phyloP scores from a whole-genome alignment of 139 green algal genomes.

The Picochlorum costavermella region DNA sequence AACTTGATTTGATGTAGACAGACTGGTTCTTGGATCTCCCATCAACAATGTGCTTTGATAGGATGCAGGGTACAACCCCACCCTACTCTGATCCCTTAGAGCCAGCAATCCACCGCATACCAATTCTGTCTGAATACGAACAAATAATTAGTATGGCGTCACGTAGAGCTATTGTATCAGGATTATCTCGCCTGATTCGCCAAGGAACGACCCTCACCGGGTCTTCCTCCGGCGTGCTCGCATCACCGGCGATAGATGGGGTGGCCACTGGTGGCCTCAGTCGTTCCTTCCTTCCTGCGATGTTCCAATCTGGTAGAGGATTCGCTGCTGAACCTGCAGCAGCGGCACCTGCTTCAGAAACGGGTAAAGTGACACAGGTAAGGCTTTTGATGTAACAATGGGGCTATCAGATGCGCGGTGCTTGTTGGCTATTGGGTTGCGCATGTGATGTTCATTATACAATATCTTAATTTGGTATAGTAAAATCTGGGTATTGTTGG shows the following conservation, averaged over 20 bases:
- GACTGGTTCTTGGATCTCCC: too few relatives aligned
- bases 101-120: too few relatives aligned
- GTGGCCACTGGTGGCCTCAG: not conserved
- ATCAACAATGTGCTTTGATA: too few relatives aligned
- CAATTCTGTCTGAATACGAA: too few relatives aligned
- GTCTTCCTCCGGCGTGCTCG: not conserved
- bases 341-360: not conserved
- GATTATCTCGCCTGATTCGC: constrained; percentile 6
- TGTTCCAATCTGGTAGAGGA: not conserved
- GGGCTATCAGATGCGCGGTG: not conserved
- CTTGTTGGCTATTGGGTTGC: not conserved
- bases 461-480: not conserved
- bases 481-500: not conserved
- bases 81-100: too few relatives aligned
- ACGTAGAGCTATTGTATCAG: constrained; percentile 11
- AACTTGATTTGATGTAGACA: too few relatives aligned
- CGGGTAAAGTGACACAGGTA: constrained; percentile 17
- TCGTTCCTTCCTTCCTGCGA: not conserved
- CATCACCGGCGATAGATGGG: too few relatives aligned
- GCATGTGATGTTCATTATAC: not conserved
- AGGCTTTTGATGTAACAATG: constrained; percentile 1
- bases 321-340: constrained; percentile 13
- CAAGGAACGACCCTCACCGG: constrained; percentile 2
- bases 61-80: too few relatives aligned
- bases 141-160: constrained; percentile 7